Percentiles rank a stretch among this genome's conserved stretches.
Conservation (phyloP, 106 monocot genomes). For the Allium fistulosum region DNA sequence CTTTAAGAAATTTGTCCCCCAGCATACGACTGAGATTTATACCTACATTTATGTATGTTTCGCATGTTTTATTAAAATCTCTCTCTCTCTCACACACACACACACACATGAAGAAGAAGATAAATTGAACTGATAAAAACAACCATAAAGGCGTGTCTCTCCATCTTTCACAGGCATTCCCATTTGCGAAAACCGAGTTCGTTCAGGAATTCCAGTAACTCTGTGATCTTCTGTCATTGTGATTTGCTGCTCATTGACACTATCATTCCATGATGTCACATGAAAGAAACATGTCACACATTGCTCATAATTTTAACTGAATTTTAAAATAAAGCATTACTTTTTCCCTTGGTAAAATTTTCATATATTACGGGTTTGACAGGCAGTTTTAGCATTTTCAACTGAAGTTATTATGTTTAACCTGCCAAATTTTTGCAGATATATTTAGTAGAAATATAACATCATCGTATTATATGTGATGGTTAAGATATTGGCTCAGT, state of each 20-base stretch:
- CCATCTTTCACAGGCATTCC: slow-evolving; percentile 76
- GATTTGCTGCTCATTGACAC: slow-evolving; percentile 46
- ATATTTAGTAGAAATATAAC: no score
- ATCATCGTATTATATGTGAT: no score
- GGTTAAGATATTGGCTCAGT: no score
- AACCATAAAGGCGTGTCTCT: slow-evolving; percentile 78
- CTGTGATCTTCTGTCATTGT: slow-evolving; percentile 89
- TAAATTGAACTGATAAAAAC: background rate
- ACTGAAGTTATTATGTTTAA: no score
- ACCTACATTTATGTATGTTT: slow-evolving; percentile 23
- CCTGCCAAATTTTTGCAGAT: no score
- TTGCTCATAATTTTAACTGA: background rate
- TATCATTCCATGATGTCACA: slow-evolving; percentile 21
- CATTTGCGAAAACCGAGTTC: slow-evolving; percentile 48
- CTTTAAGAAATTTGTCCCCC: slow-evolving; percentile 93
- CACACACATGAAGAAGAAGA: no score
- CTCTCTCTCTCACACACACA: no score
- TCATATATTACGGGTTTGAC: background rate
- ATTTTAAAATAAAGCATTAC: background rate
- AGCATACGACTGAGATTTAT: slow-evolving; percentile 83
- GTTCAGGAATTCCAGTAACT: slow-evolving; percentile 46
- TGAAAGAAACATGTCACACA: background rate
- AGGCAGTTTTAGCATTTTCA: no score
- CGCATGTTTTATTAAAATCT: background rate
- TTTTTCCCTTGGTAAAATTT: background rate